Conservation (phyloP, 176 grass and related monocot species). For the Raddia distichophylla region DNA sequence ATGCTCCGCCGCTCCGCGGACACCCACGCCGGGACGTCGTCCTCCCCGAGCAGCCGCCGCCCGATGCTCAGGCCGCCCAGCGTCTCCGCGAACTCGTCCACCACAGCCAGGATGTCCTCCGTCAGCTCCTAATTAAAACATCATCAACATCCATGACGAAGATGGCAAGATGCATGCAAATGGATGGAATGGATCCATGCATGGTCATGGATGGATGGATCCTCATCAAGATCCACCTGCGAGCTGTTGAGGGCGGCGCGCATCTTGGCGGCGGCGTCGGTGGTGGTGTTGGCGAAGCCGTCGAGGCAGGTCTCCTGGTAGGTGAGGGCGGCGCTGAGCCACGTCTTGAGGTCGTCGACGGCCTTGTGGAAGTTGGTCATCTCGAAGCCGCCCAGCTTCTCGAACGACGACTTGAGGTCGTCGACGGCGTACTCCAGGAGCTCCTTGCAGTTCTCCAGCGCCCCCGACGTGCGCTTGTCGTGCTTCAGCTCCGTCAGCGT, state of each 20-base stretch:
- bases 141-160: too few relatives aligned
- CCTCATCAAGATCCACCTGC: not conserved
- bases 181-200: too few relatives aligned
- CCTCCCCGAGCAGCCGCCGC: constrained; percentile 38
- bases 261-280: constrained; percentile 68
- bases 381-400: constrained; percentile 61
- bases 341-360: constrained; percentile 73
- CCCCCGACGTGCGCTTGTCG: constrained; percentile 64
- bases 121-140: constrained; percentile 49
- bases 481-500: constrained; percentile 57
- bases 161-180: too few relatives aligned
- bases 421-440: constrained; percentile 78
- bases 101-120: constrained; percentile 71
- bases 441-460: constrained; percentile 75
- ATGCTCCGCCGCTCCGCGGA: constrained; percentile 12
- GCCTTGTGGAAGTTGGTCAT: constrained; percentile 67
- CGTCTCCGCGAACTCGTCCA: constrained; percentile 55
- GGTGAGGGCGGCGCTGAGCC: constrained; percentile 76
- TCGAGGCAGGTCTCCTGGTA: constrained; percentile 87
- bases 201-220: too few relatives aligned
- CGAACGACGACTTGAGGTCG: constrained; percentile 64
- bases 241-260: constrained; percentile 60
- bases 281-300: constrained; percentile 69
- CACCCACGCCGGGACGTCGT: constrained; percentile 41
- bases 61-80: constrained; percentile 48